phyloP scores from a whole-genome alignment of 331 rosid genomes.

The Phaseolus coccineus region DNA sequence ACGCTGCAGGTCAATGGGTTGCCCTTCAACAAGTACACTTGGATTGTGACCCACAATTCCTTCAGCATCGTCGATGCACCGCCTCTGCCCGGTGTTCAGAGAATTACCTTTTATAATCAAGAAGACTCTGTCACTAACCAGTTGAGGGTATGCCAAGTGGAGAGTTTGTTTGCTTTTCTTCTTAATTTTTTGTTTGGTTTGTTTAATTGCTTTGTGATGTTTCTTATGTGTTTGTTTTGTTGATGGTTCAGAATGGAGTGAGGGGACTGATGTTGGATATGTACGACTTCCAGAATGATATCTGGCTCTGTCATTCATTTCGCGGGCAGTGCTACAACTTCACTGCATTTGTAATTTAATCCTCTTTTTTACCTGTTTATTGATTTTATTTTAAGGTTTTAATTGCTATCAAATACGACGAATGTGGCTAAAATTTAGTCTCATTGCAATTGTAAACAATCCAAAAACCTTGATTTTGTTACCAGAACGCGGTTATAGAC shows the following conservation, averaged over 20 bases:
- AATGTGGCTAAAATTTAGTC: not conserved
- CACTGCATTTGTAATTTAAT: conserved; percentile 91
- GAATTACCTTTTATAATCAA: conserved; percentile 91
- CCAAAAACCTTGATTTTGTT: not conserved
- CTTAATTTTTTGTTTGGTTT: not conserved
- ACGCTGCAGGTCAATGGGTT: conserved; percentile 76
- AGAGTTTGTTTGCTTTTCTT: conserved; percentile 12
- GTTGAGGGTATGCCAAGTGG: conserved; percentile 67
- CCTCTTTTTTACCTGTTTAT: not conserved
- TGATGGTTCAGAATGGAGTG: conserved; percentile 85
- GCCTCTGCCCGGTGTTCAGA: conserved; percentile 79
- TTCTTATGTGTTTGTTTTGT: conserved; percentile 30
- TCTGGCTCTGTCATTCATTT: conserved; percentile 99
- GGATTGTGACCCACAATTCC: conserved; percentile 94
- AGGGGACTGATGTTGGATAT: conserved; percentile 99
- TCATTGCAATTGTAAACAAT: not conserved
- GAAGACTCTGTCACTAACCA: conserved; percentile 93
- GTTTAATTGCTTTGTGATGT: conserved; percentile 38
- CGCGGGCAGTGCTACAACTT: conserved; percentile 94
- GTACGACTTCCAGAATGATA: conserved; percentile 91
- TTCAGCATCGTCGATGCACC: conserved; percentile 96
- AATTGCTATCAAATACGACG: not conserved
- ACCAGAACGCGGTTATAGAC: not conserved
- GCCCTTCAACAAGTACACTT: conserved; percentile 93
- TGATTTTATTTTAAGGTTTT: conserved; percentile 4